phyloP scores from a whole-genome alignment of 495 filamentous ascomycete species.

The Hyphodiscus hymeniophilus region DNA sequence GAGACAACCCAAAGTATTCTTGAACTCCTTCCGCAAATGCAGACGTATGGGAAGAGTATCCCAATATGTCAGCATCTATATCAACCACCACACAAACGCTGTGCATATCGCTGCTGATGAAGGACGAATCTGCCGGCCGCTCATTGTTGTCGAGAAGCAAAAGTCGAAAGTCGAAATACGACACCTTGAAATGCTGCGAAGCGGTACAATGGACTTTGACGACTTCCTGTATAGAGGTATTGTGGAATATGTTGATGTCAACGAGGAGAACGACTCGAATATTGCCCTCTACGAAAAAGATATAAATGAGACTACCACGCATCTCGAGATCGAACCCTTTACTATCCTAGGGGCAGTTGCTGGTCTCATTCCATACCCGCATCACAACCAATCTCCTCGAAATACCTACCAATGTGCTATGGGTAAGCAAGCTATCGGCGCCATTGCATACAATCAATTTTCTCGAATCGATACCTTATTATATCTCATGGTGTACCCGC shows the following conservation, averaged over 20 bases:
- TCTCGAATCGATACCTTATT: slow-evolving; percentile 90
- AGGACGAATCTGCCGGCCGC: slow-evolving; percentile 87
- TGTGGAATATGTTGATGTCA: slow-evolving; percentile 94
- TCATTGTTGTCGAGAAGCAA: slow-evolving; percentile 86
- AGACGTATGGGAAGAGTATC: slow-evolving; percentile 83
- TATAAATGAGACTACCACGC: slow-evolving; percentile 72
- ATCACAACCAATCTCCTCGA: slow-evolving; percentile 97
- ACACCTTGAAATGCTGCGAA: slow-evolving; percentile 69
- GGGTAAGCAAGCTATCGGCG: slow-evolving; percentile 99
- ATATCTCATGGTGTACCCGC: slow-evolving; percentile 95
- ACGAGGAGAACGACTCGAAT: slow-evolving; percentile 94
- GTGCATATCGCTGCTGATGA: slow-evolving; percentile 97
- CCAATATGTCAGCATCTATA: slow-evolving; percentile 89
- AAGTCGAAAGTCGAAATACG: slow-evolving; percentile 67
- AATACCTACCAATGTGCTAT: slow-evolving; percentile 99
- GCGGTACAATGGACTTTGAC: slow-evolving; percentile 78
- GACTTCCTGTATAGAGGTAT: slow-evolving; percentile 83
- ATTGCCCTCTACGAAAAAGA: slow-evolving; percentile 84
- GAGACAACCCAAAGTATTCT: slow-evolving; percentile 71
- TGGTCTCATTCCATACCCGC: slow-evolving; percentile 93
- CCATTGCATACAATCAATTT: slow-evolving; percentile 96
- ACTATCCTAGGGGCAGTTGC: slow-evolving; percentile 97
- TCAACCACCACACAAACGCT: slow-evolving; percentile 83
- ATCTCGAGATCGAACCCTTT: slow-evolving; percentile 96
- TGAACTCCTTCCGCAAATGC: slow-evolving; percentile 72